Evolutionary conservation across 75 land plant genomes (phyloP).

Genomic region (Sequoiadendron giganteum): DNA sequence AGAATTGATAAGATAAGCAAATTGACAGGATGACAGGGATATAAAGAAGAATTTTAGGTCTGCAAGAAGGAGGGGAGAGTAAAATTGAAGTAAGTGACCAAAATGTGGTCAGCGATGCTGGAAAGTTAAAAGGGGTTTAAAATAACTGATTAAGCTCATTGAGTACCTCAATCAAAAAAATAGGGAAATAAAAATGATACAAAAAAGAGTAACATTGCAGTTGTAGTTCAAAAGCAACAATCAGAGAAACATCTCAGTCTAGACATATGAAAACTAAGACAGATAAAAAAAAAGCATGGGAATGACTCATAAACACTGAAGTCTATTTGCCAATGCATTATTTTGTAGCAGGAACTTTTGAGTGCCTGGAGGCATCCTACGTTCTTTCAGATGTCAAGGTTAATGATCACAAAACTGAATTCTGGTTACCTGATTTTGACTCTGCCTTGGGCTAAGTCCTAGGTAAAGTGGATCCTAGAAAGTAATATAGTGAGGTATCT

Average conservation of each 20-base stretch:
- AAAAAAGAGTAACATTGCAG: background rate
- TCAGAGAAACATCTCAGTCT: background rate
- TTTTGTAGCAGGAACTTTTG: background rate
- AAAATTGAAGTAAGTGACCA: background rate
- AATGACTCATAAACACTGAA: too few species aligned
- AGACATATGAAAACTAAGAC: background rate
- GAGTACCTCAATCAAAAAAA: background rate
- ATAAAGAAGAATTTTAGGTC: background rate
- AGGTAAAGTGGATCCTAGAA: background rate
- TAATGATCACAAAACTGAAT: background rate
- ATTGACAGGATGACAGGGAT: background rate
- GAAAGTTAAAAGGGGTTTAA: background rate
- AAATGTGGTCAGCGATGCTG: background rate
- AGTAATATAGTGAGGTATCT: background rate
- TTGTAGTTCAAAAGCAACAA: background rate
- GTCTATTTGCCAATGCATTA: background rate
- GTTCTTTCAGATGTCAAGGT: background rate
- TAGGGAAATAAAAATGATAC: too few species aligned
- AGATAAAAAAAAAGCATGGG: background rate
- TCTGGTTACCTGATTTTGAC: background rate
- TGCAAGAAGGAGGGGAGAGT: background rate
- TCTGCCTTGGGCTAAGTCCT: background rate
- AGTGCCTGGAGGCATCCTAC: background rate
- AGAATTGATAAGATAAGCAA: background rate
- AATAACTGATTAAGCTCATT: too few species aligned